A percentile compares a stretch with the other conserved stretches of the same genome.
These are phyloP conservation scores for Fusarium gaditjirri DNA, from an alignment of 2,329 filamentous ascomycete genomes.

Conservation along the genomic window DNA sequence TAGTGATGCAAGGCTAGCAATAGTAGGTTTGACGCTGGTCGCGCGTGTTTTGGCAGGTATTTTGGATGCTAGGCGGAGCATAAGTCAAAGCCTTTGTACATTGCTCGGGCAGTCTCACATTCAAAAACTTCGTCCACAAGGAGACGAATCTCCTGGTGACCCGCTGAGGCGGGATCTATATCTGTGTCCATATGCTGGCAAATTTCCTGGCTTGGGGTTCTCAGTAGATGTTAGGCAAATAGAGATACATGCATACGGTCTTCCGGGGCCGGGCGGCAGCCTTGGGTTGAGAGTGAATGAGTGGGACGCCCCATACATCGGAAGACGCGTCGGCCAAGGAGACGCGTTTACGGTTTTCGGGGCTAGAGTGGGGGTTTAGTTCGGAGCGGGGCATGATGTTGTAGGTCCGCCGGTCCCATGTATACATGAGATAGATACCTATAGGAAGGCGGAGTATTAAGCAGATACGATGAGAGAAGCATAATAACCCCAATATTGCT, in stretches of 20 bases:
- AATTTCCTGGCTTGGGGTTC: background rate
- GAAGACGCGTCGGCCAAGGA: slow-evolving; percentile 34
- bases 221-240: background rate
- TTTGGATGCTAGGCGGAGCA: slow-evolving; percentile 60
- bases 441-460: background rate
- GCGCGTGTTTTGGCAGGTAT: slow-evolving; percentile 73
- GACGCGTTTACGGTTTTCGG: slow-evolving; percentile 36
- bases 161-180: slow-evolving; percentile 42
- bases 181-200: slow-evolving; percentile 21
- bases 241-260: background rate
- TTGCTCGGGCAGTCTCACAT: slow-evolving; percentile 35
- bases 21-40: slow-evolving; percentile 69
- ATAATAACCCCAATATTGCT: background rate
- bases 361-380: slow-evolving; percentile 15
- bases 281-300: slow-evolving; percentile 19
- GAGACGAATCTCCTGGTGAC: slow-evolving; percentile 49
- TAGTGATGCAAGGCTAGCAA: slow-evolving; percentile 70
- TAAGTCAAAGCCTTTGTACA: background rate
- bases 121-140: slow-evolving; percentile 53
- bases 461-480: background rate
- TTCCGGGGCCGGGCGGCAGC: slow-evolving; percentile 27
- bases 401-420: background rate
- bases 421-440: background rate
- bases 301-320: slow-evolving; percentile 34
- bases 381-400: slow-evolving; percentile 20